Conservation (phyloP, 78 protist genomes). For the Diacronema lutheri region DNA sequence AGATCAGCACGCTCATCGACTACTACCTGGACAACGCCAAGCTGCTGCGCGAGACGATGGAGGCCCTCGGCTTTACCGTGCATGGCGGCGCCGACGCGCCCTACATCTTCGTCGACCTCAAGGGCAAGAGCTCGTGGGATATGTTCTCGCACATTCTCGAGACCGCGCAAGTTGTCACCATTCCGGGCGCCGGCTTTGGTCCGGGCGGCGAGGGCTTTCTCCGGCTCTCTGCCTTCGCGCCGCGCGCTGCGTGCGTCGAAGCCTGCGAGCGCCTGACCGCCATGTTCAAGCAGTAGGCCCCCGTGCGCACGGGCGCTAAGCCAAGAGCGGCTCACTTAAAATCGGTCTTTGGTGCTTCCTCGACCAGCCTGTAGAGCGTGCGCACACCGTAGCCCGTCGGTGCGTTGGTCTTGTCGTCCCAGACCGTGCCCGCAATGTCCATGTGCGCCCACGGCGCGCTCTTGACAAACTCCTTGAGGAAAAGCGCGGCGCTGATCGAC, state of each 20-base stretch:
- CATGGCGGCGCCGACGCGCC: constrained; percentile 18
- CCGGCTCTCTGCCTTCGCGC: constrained; percentile 18
- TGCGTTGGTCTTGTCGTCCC: constrained; percentile 28
- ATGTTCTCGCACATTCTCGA: background rate
- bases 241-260: background rate
- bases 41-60: background rate
- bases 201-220: constrained; percentile 35
- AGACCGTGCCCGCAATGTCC: constrained; percentile 50
- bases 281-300: too few relatives aligned
- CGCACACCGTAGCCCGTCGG: constrained; percentile 47
- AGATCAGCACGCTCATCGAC: background rate
- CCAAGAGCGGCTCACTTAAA: too few relatives aligned
- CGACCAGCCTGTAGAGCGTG: background rate
- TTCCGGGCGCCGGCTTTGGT: constrained; percentile 25
- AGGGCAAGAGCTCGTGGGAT: constrained; percentile 2
- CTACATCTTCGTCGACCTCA: constrained; percentile 5
- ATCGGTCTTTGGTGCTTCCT: background rate
- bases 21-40: constrained; percentile 16
- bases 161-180: constrained; percentile 5
- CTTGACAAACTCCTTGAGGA: constrained; percentile 45
- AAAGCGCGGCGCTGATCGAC: constrained; percentile 52
- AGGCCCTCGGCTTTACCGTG: background rate
- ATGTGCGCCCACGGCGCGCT: constrained; percentile 37
- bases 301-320: too few relatives aligned
- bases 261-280: constrained; percentile 20